Conservation (phyloP, 768 basidiomycete species). For the Hypholoma fasciculare region DNA sequence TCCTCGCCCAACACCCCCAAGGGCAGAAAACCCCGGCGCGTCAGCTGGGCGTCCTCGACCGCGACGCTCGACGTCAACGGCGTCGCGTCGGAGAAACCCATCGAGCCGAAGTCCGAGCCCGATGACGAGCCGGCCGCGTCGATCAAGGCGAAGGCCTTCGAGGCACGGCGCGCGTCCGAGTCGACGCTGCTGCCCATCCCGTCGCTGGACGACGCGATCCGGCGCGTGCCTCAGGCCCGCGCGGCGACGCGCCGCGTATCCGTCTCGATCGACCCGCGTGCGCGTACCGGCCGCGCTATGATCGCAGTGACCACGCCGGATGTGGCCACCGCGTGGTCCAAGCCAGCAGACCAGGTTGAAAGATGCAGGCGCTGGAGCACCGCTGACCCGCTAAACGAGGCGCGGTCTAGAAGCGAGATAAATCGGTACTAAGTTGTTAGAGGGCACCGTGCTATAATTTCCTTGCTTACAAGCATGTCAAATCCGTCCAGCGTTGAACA, state of each 20-base stretch:
- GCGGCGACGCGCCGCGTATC: constrained; percentile 12
- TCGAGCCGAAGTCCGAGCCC: constrained; percentile 5
- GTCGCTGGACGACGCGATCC: neutral
- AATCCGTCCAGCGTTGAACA: neutral
- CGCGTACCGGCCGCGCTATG: constrained; percentile 20
- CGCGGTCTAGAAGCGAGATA: too few species aligned
- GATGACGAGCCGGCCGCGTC: neutral
- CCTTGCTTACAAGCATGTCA: too few species aligned
- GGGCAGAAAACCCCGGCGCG: constrained; percentile 17
- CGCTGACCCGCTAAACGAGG: too few species aligned
- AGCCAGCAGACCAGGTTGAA: constrained; percentile 1
- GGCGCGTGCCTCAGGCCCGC: constrained; percentile 14
- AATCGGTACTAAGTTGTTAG: too few species aligned
- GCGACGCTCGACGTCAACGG: constrained; percentile 22
- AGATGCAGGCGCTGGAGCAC: too few species aligned
- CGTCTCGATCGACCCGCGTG: constrained; percentile 15
- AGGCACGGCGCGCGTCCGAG: neutral
- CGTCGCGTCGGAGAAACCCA: constrained; percentile 13
- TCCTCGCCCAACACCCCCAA: neutral
- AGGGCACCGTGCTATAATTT: too few species aligned
- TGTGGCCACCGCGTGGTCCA: constrained; percentile 17
- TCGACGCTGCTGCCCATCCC: neutral
- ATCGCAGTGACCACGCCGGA: constrained; percentile 20
- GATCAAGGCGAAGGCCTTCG: too few species aligned
- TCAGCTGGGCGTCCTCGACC: constrained; percentile 30